These are phyloP conservation scores for Pestalotiopsis sp. DNA, from an alignment of 2,329 filamentous ascomycete species.

Conservation along the genomic window DNA sequence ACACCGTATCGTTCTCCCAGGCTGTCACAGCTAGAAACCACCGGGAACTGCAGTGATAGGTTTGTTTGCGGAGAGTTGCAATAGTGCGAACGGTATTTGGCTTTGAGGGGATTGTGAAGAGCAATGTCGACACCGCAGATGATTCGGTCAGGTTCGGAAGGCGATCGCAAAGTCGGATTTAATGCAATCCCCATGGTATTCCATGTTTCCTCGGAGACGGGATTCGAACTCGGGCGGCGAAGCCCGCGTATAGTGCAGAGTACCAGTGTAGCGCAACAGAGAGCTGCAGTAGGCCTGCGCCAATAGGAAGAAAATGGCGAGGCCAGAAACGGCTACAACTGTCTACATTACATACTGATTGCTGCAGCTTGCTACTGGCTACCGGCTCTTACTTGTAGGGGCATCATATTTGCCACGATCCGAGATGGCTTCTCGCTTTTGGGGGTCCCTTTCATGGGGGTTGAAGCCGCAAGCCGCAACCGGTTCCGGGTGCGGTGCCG, in stretches of 20 bases:
- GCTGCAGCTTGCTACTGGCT: background rate
- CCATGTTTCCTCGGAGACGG: slow-evolving; percentile 1
- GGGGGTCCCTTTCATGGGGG: background rate
- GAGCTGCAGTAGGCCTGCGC: background rate
- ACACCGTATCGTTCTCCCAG: background rate
- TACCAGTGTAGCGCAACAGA: background rate
- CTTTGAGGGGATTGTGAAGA: background rate
- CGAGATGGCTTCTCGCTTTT: background rate
- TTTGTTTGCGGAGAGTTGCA: background rate
- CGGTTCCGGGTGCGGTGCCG: background rate
- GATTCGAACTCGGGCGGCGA: slow-evolving; percentile 4
- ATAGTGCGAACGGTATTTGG: background rate
- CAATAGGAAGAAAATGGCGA: background rate
- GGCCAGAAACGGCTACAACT: background rate
- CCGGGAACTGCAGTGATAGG: background rate
- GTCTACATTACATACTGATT: background rate
- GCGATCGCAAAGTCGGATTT: background rate
- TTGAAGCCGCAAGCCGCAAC: background rate
- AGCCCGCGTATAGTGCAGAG: background rate
- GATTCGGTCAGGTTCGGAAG: background rate
- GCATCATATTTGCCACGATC: background rate
- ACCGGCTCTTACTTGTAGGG: background rate
- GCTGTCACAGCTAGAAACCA: background rate
- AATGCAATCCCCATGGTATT: background rate
- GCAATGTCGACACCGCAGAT: background rate